Evolutionary conservation across 192 early-diverging fungal genomes (phyloP).

Genomic region (Rhizoclosmatium sp.): DNA sequence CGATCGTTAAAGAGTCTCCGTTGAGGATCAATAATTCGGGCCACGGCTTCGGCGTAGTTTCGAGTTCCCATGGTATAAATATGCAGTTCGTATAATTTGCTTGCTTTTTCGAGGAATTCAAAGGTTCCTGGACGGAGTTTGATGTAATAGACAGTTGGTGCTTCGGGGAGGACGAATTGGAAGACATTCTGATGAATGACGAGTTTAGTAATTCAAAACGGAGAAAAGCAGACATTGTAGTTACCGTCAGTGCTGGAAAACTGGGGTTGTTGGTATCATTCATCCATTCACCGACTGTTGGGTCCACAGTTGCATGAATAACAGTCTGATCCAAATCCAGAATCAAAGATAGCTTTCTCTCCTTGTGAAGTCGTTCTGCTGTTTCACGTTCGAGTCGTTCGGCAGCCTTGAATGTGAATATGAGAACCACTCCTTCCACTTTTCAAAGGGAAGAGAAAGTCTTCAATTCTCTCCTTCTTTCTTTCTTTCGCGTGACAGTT

Average conservation of each 20-base stretch:
- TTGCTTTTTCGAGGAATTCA: conserved; percentile 76
- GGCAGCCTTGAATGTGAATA: conserved; percentile 64
- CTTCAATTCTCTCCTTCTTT: background rate
- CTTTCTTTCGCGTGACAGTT: background rate
- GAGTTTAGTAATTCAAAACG: background rate
- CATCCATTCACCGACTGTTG: conserved; percentile 79
- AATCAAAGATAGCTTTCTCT: conserved; percentile 83
- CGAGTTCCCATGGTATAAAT: conserved; percentile 99
- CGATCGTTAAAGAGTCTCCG: conserved; percentile 81
- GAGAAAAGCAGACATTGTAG: background rate
- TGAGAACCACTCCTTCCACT: conserved; percentile 12
- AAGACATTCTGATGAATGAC: conserved; percentile 65
- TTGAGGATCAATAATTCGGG: conserved; percentile 85
- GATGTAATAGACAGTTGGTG: conserved; percentile 73
- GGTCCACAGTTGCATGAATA: conserved; percentile 89
- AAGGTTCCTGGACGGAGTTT: conserved; percentile 87
- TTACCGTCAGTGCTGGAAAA: conserved; percentile 56
- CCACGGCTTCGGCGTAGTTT: conserved; percentile 89
- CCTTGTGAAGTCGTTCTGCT: conserved; percentile 66
- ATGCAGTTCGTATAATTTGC: conserved; percentile 88
- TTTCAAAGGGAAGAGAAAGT: background rate
- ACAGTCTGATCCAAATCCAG: conserved; percentile 98
- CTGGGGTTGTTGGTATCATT: conserved; percentile 66
- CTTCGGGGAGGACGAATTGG: conserved; percentile 76
- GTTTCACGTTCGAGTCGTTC: conserved; percentile 75